Conservation (phyloP, 2,329 filamentous ascomycete genomes). For the Didymella exigua region DNA sequence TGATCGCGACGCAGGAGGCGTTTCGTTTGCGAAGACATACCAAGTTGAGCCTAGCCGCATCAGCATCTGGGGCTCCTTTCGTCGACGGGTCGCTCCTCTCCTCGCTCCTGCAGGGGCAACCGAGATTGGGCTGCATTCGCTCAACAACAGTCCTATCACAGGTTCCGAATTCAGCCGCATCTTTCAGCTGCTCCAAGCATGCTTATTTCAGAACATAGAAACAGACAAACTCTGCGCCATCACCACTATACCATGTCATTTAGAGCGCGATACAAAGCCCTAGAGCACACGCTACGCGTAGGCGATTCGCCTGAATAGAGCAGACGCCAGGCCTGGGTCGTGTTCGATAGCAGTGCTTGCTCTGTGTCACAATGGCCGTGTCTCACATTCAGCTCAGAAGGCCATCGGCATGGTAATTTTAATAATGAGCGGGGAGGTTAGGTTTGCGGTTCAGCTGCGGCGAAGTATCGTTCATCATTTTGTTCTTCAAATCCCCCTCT, state of each 20-base stretch:
- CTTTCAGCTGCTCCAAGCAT: background rate
- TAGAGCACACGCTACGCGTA: background rate
- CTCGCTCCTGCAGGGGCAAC: background rate
- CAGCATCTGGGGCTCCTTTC: background rate
- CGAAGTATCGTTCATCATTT: background rate
- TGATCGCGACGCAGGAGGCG: background rate
- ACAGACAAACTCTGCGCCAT: background rate
- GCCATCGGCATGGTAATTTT: slow-evolving; percentile 4
- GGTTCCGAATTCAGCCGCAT: background rate
- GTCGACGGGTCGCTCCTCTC: background rate
- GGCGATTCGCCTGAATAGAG: background rate
- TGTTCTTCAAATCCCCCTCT: background rate
- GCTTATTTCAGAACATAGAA: background rate
- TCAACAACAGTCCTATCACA: background rate
- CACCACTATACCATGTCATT: background rate
- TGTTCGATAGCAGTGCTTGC: background rate
- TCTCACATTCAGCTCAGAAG: slow-evolving; percentile 9
- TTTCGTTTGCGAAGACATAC: background rate
- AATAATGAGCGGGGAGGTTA: background rate
- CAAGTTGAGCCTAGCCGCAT: background rate
- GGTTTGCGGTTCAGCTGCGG: background rate
- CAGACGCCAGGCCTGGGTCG: background rate
- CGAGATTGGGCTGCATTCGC: background rate
- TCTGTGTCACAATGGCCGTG: background rate
- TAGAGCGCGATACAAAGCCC: background rate